Conservation (phyloP, 768 basidiomycete species). For the Hydnum rufescens region DNA sequence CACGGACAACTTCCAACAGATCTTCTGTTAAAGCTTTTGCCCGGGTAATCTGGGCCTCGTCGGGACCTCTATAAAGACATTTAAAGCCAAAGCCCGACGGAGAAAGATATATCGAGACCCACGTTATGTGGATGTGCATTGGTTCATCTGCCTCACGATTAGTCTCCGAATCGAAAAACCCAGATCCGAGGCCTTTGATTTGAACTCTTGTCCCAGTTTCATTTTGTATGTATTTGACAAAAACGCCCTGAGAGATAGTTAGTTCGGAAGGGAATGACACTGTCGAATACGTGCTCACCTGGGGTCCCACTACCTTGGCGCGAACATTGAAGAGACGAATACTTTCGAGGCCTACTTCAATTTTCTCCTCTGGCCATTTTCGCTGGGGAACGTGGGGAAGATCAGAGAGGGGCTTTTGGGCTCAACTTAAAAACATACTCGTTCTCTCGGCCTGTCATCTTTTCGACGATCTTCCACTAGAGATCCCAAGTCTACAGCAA, state of each 20-base stretch:
- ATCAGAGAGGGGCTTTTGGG: background rate
- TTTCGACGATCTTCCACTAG: conserved; percentile 57
- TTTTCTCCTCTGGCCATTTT: conserved; percentile 97
- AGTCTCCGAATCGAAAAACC: conserved; percentile 84
- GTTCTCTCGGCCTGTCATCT: conserved; percentile 37
- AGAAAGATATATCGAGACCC: conserved; percentile 16
- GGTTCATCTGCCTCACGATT: conserved; percentile 76
- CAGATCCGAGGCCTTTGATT: conserved; percentile 88
- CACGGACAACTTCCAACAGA: conserved; percentile 67
- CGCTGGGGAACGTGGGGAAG: conserved; percentile 26
- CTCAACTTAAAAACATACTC: conserved; percentile 27
- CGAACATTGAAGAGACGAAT: conserved; percentile 94
- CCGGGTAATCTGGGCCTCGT: conserved; percentile 66
- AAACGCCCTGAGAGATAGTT: conserved; percentile 45
- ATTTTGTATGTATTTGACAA: conserved; percentile 95
- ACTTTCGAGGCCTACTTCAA: conserved; percentile 72
- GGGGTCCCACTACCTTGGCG: conserved; percentile 92
- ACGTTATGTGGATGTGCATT: conserved; percentile 86
- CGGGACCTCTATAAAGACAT: conserved; percentile 81
- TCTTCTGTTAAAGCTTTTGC: conserved; percentile 81
- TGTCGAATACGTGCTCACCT: conserved; percentile 27
- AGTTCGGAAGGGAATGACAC: background rate
- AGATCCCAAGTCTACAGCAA: conserved; percentile 55
- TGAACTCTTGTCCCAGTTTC: conserved; percentile 94
- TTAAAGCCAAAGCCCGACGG: background rate